phyloP scores from a whole-genome alignment of 2,329 filamentous ascomycete genomes.

The Fonsecaea erecta region DNA sequence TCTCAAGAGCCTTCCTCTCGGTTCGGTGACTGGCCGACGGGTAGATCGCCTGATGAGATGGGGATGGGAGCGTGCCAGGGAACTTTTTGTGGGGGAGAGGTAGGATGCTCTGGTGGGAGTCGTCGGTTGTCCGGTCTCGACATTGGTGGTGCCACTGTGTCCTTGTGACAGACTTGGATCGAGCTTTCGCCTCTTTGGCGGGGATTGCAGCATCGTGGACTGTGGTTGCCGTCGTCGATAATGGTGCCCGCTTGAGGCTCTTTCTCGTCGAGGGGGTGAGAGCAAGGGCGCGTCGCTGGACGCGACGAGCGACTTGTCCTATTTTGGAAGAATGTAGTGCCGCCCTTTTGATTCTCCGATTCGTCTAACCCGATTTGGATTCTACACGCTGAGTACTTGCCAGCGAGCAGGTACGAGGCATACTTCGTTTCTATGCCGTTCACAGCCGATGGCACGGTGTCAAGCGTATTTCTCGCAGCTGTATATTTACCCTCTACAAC shows the following conservation, averaged over 20 bases:
- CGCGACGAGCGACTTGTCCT: constrained; percentile 1
- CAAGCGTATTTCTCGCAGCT: too few species aligned
- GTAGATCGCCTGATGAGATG: constrained; percentile 29
- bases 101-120: constrained; percentile 37
- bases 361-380: neutral
- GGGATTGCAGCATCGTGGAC: constrained; percentile 25
- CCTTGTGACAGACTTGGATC: neutral
- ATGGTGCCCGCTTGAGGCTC: neutral
- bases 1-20: constrained; percentile 25
- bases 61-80: constrained; percentile 38
- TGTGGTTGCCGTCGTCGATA: constrained; percentile 8
- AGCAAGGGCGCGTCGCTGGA: constrained; percentile 5
- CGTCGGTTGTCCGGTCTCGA: constrained; percentile 17
- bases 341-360: neutral
- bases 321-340: neutral
- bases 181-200: constrained; percentile 31
- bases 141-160: neutral
- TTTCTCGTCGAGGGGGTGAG: neutral
- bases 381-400: too few species aligned
- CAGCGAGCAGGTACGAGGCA: too few species aligned
- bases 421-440: too few species aligned
- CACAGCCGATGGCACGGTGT: too few species aligned
- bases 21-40: constrained; percentile 15
- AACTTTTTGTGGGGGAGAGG: constrained; percentile 38
- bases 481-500: too few species aligned